Percentiles rank a stretch among this genome's conserved stretches.
Conservation (phyloP, 169 alveolate genomes). For the Toxoplasma gondii region DNA sequence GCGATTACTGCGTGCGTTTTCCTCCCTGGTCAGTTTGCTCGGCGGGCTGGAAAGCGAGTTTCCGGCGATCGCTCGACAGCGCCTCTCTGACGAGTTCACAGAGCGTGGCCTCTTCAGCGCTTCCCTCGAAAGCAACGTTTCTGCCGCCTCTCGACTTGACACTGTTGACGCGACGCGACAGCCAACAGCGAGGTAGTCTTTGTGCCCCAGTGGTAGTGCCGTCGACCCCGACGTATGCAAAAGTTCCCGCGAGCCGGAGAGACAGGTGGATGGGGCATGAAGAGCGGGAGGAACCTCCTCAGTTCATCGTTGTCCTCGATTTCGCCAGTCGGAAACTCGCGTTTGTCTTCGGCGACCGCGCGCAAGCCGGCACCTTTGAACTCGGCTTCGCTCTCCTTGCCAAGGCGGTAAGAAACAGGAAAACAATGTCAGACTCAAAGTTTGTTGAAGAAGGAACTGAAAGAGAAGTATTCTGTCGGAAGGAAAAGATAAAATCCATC, state of each 20-base stretch:
- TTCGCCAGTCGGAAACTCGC: not conserved
- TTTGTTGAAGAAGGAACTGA: too few relatives aligned
- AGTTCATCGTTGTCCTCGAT: conserved; percentile 39
- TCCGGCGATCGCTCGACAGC: too few relatives aligned
- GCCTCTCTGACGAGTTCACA: not conserved
- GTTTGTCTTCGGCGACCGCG: conserved; percentile 20
- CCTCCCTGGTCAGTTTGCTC: too few relatives aligned
- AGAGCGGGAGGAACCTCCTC: not conserved
- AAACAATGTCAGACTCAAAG: too few relatives aligned
- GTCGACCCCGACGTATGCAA: conserved; percentile 2
- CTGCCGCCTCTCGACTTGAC: not conserved
- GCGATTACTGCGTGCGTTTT: too few relatives aligned
- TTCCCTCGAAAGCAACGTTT: not conserved
- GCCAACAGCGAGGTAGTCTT: not conserved
- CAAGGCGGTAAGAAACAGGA: not conserved
- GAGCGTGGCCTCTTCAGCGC: not conserved
- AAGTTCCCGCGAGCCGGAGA: not conserved
- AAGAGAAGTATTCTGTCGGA: too few relatives aligned
- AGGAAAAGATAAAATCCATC: too few relatives aligned
- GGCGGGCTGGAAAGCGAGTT: too few relatives aligned
- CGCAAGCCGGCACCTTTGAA: conserved; percentile 34
- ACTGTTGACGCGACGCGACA: not conserved
- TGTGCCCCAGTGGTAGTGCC: not conserved
- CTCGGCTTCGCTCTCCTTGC: conserved; percentile 37
- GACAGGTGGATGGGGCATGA: not conserved